Evolutionary conservation across 139 green algal genomes (phyloP), one percentile per base, ranked within the genome.

Genomic region (Closterium sp.): DNA sequence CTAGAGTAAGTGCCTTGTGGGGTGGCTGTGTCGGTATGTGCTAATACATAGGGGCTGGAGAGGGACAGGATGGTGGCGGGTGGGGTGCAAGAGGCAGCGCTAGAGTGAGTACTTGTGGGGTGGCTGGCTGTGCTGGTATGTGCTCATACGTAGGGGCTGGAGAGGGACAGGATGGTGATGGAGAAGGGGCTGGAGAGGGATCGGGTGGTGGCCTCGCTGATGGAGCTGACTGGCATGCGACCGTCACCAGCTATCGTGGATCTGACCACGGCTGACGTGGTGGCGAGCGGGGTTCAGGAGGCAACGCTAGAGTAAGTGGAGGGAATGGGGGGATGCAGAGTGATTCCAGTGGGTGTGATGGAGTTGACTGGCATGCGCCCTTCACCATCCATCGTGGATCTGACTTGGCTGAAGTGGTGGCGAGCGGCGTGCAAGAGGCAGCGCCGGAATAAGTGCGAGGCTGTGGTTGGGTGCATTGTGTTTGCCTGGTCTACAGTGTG

Each of bases 201-300:
- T 64, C 33, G n/a, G 7, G 33, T 66, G n/a, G 88, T 93, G n/a
- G 64, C 33, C n/a, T 21, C 92, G 23, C 85, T 94, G 32, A 92
- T 91, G 84, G 33, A 89, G 84, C 8, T 43, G 16, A 89, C 88
- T n/a, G 91, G 91, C 32, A 91, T 94, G 28, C 91, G 34, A 0
- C 91, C 12, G 32, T 94, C 91, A 9, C 33, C 90, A 9, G 81
- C 93, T 76, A 95, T 98, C 34, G 95, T 97, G 23, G 97, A 98
- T 92, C 94, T 99, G 69, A 98, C 96, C 36, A 95, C 92, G 0
- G 64, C 31, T 89, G 7, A 90, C 87, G 19, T 93, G 38, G 86
- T 97, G 87, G 96, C 97, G 0, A 92, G 95, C 32, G 94, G 95
- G n/a, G 90, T 98, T 35, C 33, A 92, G 34, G 96, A 98, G 90